Conservation (phyloP, 257 asterid genomes). For the Coffea canephora region DNA sequence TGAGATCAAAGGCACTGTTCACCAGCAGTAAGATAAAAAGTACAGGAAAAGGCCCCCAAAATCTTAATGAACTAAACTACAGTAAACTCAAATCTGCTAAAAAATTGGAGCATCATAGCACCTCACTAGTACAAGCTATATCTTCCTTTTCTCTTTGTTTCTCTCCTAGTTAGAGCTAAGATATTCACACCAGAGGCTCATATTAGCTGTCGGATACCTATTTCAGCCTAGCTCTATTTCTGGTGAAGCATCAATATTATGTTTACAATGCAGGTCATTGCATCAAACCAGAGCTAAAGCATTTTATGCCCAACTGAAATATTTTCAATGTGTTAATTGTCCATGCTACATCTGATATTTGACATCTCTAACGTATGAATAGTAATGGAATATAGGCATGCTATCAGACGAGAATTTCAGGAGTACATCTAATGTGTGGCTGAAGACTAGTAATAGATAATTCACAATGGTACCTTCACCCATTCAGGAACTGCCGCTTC, state of each 20-base stretch:
- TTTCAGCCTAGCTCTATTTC: background rate
- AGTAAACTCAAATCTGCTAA: too few relatives aligned
- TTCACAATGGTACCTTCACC: constrained; percentile 62
- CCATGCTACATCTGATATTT: background rate
- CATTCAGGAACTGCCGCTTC: constrained; percentile 82
- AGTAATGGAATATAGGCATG: background rate
- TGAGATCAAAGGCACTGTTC: too few relatives aligned
- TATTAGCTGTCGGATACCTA: background rate
- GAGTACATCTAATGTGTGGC: background rate
- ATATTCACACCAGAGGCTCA: background rate
- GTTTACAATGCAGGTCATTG: background rate
- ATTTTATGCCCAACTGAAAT: background rate
- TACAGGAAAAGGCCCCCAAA: too few relatives aligned
- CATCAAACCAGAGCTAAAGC: background rate
- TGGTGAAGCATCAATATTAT: background rate
- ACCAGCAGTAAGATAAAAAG: too few relatives aligned
- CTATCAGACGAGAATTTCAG: background rate
- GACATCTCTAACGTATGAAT: background rate
- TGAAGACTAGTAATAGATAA: background rate
- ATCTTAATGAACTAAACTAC: too few relatives aligned
- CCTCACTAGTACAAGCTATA: background rate
- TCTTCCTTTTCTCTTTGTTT: too few relatives aligned
- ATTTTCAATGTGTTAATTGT: background rate
- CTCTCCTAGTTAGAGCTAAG: background rate
- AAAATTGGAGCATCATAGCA: too few relatives aligned